A percentile compares a stretch with the other conserved stretches of the same genome.
phyloP scores from a whole-genome alignment of 257 asterid genomes.

The Nicotiana knightiana region DNA sequence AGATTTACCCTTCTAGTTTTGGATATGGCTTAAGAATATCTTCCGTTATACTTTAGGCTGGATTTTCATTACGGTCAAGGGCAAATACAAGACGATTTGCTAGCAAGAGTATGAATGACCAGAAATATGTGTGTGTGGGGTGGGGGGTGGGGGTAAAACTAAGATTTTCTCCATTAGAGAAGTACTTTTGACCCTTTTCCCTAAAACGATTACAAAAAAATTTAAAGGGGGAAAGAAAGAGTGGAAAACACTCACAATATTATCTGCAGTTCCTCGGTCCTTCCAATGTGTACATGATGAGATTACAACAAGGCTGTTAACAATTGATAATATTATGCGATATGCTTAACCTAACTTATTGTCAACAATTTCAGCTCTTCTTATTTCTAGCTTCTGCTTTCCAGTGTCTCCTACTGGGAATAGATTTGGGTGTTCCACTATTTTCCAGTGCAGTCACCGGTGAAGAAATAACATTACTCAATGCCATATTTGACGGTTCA shows the following conservation, averaged over 20 bases:
- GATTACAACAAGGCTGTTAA: not conserved
- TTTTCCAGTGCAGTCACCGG: conserved; percentile 14
- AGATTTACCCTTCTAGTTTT: not conserved
- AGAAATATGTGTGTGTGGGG: too few relatives aligned
- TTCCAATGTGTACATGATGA: not conserved
- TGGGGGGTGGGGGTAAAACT: not conserved
- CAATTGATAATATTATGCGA: not conserved
- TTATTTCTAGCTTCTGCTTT: conserved; percentile 88
- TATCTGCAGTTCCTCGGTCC: not conserved
- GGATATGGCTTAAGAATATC: not conserved
- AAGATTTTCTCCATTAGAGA: not conserved
- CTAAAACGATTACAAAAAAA: not conserved
- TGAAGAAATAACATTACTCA: conserved; percentile 10
- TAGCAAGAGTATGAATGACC: not conserved
- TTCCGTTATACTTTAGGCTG: not conserved
- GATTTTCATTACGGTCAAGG: not conserved
- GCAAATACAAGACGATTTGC: not conserved
- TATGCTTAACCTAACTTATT: not conserved
- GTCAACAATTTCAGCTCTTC: conserved; percentile 29
- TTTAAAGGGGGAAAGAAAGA: not conserved
- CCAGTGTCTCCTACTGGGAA: conserved; percentile 66
- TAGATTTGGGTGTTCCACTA: conserved; percentile 26
- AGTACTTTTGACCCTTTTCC: not conserved
- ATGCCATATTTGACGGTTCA: conserved; percentile 8
- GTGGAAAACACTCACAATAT: not conserved